These are phyloP conservation scores for Lentinula edodes DNA, from an alignment of 768 basidiomycete species.

Conservation along the genomic window DNA sequence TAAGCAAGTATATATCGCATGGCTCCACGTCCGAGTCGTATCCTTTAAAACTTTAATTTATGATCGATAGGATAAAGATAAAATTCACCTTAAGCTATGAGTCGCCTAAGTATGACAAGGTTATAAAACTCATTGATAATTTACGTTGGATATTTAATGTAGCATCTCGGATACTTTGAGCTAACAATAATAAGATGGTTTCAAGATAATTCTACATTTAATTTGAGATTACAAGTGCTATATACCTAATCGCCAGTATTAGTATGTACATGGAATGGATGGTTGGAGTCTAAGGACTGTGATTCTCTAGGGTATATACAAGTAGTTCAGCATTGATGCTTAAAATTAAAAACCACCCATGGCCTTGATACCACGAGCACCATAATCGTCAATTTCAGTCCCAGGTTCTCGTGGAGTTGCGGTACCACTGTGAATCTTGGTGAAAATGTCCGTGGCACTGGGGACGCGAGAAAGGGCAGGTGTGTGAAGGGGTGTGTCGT, in stretches of 20 bases:
- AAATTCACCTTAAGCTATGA: no score
- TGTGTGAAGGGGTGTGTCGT: slow-evolving; percentile 9
- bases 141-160: no score
- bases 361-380: slow-evolving; percentile 5
- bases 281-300: not conserved
- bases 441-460: not conserved
- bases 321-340: not conserved
- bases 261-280: not conserved
- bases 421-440: not conserved
- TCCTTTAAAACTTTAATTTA: no score
- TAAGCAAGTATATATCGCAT: no score
- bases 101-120: no score
- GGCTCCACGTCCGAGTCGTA: no score
- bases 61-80: no score
- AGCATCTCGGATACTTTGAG: no score
- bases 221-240: no score
- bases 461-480: slow-evolving; percentile 9
- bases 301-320: not conserved
- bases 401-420: slow-evolving; percentile 4
- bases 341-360: slow-evolving; percentile 3
- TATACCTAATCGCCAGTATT: not conserved
- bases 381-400: slow-evolving; percentile 6
- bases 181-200: no score
- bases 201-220: no score
- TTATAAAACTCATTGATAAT: no score